A percentile compares a stretch with the other conserved stretches of the same genome.
phyloP scores from a whole-genome alignment of 192 early-diverging fungal genomes.

The Linnemannia exigua region DNA sequence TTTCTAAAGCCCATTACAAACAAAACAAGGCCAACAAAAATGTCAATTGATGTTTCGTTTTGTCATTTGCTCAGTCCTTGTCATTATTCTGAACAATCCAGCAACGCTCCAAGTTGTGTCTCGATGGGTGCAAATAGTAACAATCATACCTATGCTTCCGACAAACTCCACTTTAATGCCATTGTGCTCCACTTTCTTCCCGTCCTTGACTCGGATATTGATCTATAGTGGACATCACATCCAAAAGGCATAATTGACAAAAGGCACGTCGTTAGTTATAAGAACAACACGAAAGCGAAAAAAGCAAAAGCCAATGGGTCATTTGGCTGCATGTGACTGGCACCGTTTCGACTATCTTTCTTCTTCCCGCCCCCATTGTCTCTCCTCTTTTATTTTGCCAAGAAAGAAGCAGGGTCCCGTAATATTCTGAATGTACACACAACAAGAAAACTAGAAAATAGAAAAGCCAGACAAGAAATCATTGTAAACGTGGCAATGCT shows the following conservation, averaged over 20 bases:
- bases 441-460: not conserved
- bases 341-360: not conserved
- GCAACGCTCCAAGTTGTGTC: not conserved
- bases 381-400: not conserved
- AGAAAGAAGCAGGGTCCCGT: not conserved
- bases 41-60: not conserved
- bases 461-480: not conserved
- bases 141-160: conserved; percentile 87
- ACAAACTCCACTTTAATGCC: conserved; percentile 99
- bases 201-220: conserved; percentile 83
- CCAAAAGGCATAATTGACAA: not conserved
- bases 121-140: not conserved
- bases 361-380: not conserved
- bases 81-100: not conserved
- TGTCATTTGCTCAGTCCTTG: not conserved
- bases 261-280: not conserved
- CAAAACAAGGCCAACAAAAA: not conserved
- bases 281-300: not conserved
- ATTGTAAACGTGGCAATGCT: not conserved
- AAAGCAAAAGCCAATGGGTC: not conserved
- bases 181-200: conserved; percentile 96
- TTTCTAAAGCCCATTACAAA: conserved; percentile 79
- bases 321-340: not conserved
- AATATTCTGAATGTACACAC: not conserved
- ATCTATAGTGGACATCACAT: conserved; percentile 62